Percentiles rank a stretch among this genome's conserved stretches.
Conservation (phyloP, 179 eudicot genomes). For the Patellifolia procumbens region DNA sequence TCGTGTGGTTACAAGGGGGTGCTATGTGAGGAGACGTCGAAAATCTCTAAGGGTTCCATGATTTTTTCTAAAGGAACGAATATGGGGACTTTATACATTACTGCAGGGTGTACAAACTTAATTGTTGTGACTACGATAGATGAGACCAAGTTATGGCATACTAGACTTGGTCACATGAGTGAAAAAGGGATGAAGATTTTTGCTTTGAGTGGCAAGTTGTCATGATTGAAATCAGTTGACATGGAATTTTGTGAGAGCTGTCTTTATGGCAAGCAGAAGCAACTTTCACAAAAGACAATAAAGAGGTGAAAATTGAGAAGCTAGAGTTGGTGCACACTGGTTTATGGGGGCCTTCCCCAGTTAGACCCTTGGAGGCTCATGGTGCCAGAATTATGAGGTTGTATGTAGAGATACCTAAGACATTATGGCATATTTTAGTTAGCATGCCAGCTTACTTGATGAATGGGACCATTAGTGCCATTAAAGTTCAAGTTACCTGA, state of each 20-base stretch:
- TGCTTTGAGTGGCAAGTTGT: neutral
- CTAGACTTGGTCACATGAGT: neutral
- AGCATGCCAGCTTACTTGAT: neutral
- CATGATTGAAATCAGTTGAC: neutral
- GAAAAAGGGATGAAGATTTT: constrained; percentile 6
- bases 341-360: neutral
- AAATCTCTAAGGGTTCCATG: neutral
- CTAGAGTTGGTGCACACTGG: neutral
- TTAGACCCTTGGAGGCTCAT: neutral
- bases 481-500: constrained; percentile 9
- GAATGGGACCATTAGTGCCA: constrained; percentile 17
- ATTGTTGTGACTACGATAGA: too few relatives aligned
- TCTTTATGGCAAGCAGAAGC: neutral
- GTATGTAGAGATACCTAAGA: too few relatives aligned
- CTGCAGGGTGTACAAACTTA: neutral
- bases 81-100: neutral
- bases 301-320: neutral
- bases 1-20: neutral
- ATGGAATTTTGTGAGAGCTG: neutral
- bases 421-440: too few relatives aligned
- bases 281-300: neutral
- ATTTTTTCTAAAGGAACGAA: neutral
- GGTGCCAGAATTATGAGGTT: neutral
- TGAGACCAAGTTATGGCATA: neutral
- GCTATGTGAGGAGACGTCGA: neutral